A percentile compares a stretch with the other conserved stretches of the same genome.
These are phyloP conservation scores for Akanthomyces muscarius DNA, from an alignment of 2,329 filamentous ascomycete genomes.

Conservation along the genomic window DNA sequence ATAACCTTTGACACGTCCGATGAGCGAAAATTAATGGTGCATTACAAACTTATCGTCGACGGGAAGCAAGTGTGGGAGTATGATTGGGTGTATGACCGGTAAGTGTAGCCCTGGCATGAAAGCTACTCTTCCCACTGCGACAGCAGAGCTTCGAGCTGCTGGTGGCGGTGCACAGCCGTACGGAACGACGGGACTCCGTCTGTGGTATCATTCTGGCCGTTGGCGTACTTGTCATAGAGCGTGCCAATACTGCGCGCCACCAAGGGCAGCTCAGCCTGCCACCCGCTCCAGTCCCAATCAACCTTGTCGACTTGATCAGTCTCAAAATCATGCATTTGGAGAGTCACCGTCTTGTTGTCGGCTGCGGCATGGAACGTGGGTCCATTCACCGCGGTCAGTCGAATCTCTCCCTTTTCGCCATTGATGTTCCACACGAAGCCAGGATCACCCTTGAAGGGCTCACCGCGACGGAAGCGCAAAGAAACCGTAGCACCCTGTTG, in stretches of 20 bases:
- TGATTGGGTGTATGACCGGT: no score
- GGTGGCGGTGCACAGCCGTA: conserved; percentile 43
- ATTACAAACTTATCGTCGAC: not conserved
- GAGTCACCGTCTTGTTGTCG: conserved; percentile 38
- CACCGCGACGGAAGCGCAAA: conserved; percentile 44
- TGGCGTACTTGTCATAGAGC: conserved; percentile 54
- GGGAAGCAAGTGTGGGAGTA: not conserved
- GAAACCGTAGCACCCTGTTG: conserved; percentile 38
- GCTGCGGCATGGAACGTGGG: conserved; percentile 28
- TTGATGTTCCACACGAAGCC: conserved; percentile 47
- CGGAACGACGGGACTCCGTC: conserved; percentile 34
- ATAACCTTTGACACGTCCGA: no score
- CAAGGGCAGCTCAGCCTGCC: conserved; percentile 26
- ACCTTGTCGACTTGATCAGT: conserved; percentile 32
- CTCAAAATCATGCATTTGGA: conserved; percentile 49
- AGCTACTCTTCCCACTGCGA: not conserved
- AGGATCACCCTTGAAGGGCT: conserved; percentile 44
- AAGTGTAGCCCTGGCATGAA: no score
- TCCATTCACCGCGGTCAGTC: conserved; percentile 32
- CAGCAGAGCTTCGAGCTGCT: conserved; percentile 39
- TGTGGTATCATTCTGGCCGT: conserved; percentile 13
- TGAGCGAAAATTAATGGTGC: not conserved
- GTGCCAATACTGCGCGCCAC: conserved; percentile 47
- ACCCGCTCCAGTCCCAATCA: conserved; percentile 10
- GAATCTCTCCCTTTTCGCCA: conserved; percentile 49